Percentiles rank a stretch among this genome's conserved stretches.
Evolutionary conservation across 2,329 filamentous ascomycete species (phyloP).

Genomic region (Fusarium chaquense): DNA sequence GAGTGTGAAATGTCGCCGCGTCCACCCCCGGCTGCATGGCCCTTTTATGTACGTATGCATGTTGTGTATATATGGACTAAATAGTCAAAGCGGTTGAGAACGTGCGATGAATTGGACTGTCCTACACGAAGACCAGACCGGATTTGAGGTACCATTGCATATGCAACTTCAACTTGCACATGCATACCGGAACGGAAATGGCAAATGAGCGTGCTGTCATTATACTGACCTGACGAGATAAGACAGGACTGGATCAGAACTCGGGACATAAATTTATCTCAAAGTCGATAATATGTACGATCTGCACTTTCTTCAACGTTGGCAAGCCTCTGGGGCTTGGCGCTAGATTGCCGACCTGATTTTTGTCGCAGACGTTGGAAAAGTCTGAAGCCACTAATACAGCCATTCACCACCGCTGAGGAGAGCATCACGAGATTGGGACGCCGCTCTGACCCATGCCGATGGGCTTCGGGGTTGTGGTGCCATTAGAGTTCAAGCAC

Average conservation of each 20-base stretch:
- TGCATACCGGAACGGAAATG: conserved; percentile 40
- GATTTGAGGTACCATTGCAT: conserved; percentile 46
- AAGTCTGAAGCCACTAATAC: conserved; percentile 45
- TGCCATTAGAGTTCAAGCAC: conserved; percentile 45
- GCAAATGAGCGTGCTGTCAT: conserved; percentile 27
- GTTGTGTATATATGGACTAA: conserved; percentile 18
- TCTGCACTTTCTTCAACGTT: conserved; percentile 35
- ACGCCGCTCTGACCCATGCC: conserved; percentile 48
- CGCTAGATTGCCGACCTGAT: conserved; percentile 30
- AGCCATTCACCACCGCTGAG: conserved; percentile 27
- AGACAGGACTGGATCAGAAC: conserved; percentile 16
- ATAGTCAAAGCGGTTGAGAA: conserved; percentile 45
- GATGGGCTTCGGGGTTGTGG: conserved; percentile 45
- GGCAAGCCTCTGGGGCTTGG: conserved; percentile 36
- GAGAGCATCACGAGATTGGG: conserved; percentile 45
- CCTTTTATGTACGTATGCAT: conserved; percentile 26
- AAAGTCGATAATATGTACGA: conserved; percentile 8
- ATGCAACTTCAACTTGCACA: conserved; percentile 42
- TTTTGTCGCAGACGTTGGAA: conserved; percentile 40
- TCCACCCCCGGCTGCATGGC: conserved; percentile 32
- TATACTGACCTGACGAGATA: conserved; percentile 11
- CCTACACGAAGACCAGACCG: conserved; percentile 44
- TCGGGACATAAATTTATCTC: conserved; percentile 26
- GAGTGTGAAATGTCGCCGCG: conserved; percentile 34
- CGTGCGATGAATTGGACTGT: conserved; percentile 46